phyloP scores from a whole-genome alignment of 2,329 filamentous ascomycete genomes.

The Aureobasidium vineae region DNA sequence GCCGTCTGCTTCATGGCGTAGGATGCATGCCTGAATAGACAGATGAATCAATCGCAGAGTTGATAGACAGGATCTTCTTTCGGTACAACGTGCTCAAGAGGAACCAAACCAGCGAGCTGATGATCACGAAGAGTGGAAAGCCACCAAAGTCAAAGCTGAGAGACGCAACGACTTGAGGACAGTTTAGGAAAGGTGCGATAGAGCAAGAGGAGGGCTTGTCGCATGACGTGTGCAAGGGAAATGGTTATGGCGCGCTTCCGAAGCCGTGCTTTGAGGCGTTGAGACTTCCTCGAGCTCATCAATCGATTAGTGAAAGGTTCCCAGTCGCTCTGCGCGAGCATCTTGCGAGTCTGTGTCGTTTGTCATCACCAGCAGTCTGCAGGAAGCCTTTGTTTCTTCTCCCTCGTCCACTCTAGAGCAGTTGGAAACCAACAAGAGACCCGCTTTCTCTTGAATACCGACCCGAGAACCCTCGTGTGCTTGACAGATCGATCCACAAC shows the following conservation, averaged over 20 bases:
- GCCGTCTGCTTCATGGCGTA: not conserved
- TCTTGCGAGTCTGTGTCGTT: not conserved
- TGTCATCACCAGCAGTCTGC: slow-evolving; percentile 13
- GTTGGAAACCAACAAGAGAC: slow-evolving; percentile 1
- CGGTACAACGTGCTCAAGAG: slow-evolving; percentile 9
- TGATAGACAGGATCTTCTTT: not conserved
- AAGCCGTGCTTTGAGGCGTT: slow-evolving; percentile 21
- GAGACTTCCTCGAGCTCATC: slow-evolving; percentile 20
- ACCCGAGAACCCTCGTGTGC: slow-evolving; percentile 20
- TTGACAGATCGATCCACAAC: slow-evolving; percentile 23
- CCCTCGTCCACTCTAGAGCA: slow-evolving; percentile 1
- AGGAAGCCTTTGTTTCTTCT: not conserved
- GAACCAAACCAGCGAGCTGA: not conserved
- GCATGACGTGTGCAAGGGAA: slow-evolving; percentile 10
- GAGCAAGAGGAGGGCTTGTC: slow-evolving; percentile 11
- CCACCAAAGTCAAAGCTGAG: slow-evolving; percentile 13
- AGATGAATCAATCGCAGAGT: not conserved
- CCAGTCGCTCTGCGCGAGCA: not conserved
- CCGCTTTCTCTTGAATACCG: slow-evolving; percentile 14
- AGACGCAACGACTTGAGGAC: not conserved
- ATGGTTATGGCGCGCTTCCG: slow-evolving; percentile 14
- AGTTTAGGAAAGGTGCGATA: slow-evolving; percentile 9
- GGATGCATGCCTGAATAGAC: not conserved
- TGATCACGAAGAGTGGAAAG: slow-evolving; percentile 1
- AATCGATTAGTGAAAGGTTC: slow-evolving; percentile 25